These are phyloP conservation scores for Hyaloscypha bicolor DNA, from an alignment of 495 filamentous ascomycete genomes.

Conservation along the genomic window DNA sequence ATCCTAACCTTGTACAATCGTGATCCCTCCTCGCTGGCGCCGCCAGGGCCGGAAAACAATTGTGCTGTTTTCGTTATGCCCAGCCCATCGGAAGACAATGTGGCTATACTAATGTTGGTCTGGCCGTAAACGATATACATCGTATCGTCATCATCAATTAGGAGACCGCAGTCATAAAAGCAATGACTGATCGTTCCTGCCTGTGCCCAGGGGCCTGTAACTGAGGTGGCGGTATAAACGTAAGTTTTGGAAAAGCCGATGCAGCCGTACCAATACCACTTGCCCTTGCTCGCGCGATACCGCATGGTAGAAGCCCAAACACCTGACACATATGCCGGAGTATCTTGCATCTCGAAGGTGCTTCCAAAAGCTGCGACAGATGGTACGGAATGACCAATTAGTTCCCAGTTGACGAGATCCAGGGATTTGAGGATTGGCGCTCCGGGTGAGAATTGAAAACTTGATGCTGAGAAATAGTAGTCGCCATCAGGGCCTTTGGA, in stretches of 20 bases:
- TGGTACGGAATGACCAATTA: too few relatives aligned
- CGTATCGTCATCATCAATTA: conserved; percentile 56
- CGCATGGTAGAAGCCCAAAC: conserved; percentile 58
- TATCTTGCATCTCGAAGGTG: too few relatives aligned
- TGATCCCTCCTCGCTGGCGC: conserved; percentile 43
- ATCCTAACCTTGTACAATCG: conserved; percentile 46
- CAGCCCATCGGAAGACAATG: conserved; percentile 50
- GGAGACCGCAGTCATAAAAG: conserved; percentile 60
- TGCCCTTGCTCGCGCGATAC: conserved; percentile 47
- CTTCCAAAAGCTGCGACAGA: too few relatives aligned
- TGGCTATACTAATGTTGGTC: conserved; percentile 49
- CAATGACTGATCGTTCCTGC: conserved; percentile 41
- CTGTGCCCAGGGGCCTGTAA: conserved; percentile 43
- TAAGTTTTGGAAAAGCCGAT: conserved; percentile 50
- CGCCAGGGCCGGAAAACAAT: conserved; percentile 25
- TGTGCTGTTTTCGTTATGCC: conserved; percentile 43
- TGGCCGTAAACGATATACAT: conserved; percentile 61
- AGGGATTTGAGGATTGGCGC: too few relatives aligned
- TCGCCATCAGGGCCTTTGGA: too few relatives aligned
- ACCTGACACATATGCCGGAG: conserved; percentile 51
- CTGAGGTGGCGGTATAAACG: conserved; percentile 48
- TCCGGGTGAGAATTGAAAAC: too few relatives aligned
- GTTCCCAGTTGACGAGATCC: too few relatives aligned
- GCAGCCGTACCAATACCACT: conserved; percentile 62
- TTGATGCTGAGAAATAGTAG: too few relatives aligned